Evolutionary conservation across 1,284 basidiomycete genomes (phyloP), one percentile per base, ranked within the genome.

Genomic region (Rhodotorula sp.): DNA sequence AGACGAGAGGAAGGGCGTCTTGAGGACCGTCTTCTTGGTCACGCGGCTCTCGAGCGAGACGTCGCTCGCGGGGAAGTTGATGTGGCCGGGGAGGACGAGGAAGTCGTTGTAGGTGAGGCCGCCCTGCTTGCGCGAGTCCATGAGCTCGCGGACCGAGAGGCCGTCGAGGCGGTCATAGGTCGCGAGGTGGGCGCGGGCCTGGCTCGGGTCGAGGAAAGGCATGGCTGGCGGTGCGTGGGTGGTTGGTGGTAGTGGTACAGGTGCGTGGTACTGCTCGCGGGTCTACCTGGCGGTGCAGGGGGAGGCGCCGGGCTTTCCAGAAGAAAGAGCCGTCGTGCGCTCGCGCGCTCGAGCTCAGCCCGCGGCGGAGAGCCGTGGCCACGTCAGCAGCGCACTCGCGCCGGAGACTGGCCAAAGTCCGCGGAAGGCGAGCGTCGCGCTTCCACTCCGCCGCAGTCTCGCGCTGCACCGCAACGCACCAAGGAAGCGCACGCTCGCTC

Each of bases 1-100:
- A 71, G 93, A 96, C 81, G 93, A 97, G 84, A 98, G 86, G 84
- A 99, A 97, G 0, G 97, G 96, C 0, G 95, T 95, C 84, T 94
- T 97, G 79, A 99, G 87, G 55, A 87, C 85, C 21, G 76, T 78
- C 80, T 97, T 97, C 70, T 91, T 89, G 59, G 96, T 97, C 67
- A 99, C 89, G 67, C 86, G 88, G 78, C 89, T 91, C 83, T 97
- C 92, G 5, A 93, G 89, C 75, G 87, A 82, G 78, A 97, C 95
- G 64, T 89, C 87, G 16, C 86, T 87, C 3, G 93, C 91, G 49
- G 90, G 85, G 82, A 99, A 99, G 85, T 95, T 89, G 79, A 99
- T 97, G 83, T 92, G 94, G 66, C 97, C 96, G n/a, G 97, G 96
- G 8, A 83, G 75, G 49, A 82, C 80, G 66, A 82, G 77, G 69